phyloP scores from a whole-genome alignment of 805 yeast species.

The Suhomyces emberorum region DNA sequence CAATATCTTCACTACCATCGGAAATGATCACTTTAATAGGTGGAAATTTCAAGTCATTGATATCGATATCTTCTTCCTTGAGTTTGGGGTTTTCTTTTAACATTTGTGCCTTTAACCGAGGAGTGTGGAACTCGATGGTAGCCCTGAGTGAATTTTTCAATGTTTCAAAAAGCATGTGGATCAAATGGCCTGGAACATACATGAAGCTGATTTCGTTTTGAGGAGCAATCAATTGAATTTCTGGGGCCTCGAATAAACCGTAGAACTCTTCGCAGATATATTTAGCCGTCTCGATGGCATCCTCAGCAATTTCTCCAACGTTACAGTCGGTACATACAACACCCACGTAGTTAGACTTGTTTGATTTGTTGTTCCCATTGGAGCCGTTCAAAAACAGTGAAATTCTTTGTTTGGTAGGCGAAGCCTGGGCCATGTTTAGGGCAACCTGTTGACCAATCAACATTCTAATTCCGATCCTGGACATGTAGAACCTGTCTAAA shows the following conservation, averaged over 20 bases:
- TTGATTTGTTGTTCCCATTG: slow-evolving; percentile 10
- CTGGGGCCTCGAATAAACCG: slow-evolving; percentile 82
- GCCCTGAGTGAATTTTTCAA: slow-evolving; percentile 85
- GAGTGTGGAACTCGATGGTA: slow-evolving; percentile 76
- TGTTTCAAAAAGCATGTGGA: slow-evolving; percentile 87
- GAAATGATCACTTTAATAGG: slow-evolving; percentile 84
- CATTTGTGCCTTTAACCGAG: slow-evolving; percentile 39
- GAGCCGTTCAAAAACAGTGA: slow-evolving; percentile 34
- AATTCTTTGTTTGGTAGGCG: slow-evolving; percentile 38
- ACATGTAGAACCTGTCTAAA: slow-evolving; percentile 83
- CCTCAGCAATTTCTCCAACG: slow-evolving; percentile 77
- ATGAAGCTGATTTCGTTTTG: slow-evolving; percentile 70
- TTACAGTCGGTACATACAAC: slow-evolving; percentile 84
- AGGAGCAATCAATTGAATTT: slow-evolving; percentile 74
- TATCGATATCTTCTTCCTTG: slow-evolving; percentile 35
- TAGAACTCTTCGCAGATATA: slow-evolving; percentile 90
- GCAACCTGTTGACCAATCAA: slow-evolving; percentile 93
- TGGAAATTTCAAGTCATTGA: slow-evolving; percentile 70
- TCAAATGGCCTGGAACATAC: slow-evolving; percentile 91
- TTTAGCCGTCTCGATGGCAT: slow-evolving; percentile 86
- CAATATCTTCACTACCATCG: slow-evolving; percentile 86
- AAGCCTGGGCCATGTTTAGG: slow-evolving; percentile 60
- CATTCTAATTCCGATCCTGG: slow-evolving; percentile 90
- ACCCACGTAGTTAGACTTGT: slow-evolving; percentile 69
- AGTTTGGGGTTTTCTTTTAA: slow-evolving; percentile 41